phyloP scores from a whole-genome alignment of 2,329 filamentous ascomycete species.

The Lecanosticta acicola region DNA sequence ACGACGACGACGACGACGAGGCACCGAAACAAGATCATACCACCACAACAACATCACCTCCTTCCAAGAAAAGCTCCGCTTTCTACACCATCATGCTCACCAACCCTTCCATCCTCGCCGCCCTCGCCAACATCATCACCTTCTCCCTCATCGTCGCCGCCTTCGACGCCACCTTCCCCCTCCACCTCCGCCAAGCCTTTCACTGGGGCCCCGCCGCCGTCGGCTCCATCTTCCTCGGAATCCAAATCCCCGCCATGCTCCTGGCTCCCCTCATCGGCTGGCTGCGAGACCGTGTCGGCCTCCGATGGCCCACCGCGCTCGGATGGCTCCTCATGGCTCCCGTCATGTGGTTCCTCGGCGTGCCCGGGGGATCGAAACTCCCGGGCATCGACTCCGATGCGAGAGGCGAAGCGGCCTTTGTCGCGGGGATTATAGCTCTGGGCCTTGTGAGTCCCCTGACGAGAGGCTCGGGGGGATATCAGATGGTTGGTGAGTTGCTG shows the following conservation, averaged over 20 bases:
- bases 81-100: conserved; percentile 16
- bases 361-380: conserved; percentile 13
- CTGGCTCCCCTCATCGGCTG: conserved; percentile 14
- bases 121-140: conserved; percentile 13
- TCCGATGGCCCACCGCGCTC: conserved; percentile 14
- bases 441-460: conserved; percentile 10
- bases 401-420: conserved; percentile 12
- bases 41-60: no score
- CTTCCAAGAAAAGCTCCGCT: no score
- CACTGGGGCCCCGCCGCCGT: conserved; percentile 15
- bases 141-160: conserved; percentile 14
- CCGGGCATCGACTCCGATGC: conserved; percentile 9
- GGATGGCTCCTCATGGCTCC: conserved; percentile 14
- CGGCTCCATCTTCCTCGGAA: conserved; percentile 15
- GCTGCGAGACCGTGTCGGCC: conserved; percentile 15
- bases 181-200: conserved; percentile 15
- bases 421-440: conserved; percentile 13
- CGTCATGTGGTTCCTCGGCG: conserved; percentile 17
- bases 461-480: conserved; percentile 16
- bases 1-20: neutral
- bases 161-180: conserved; percentile 16
- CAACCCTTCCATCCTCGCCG: conserved; percentile 4
- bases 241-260: conserved; percentile 18
- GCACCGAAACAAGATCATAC: conserved; percentile 1
- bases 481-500: conserved; percentile 16